phyloP scores from a whole-genome alignment of 768 basidiomycete species.

The Terana coerulea region DNA sequence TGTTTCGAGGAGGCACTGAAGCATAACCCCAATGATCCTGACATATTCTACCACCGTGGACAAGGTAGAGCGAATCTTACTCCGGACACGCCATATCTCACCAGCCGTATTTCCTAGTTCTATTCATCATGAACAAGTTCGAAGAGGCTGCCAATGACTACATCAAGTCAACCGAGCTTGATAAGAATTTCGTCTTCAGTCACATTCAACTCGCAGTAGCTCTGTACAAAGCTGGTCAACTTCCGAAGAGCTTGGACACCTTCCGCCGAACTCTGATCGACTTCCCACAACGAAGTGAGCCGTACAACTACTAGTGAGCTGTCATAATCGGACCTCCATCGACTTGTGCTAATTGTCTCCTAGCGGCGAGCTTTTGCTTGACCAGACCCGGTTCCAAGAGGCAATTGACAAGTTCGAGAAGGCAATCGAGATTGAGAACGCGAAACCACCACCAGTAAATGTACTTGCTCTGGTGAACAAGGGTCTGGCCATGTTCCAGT shows the following conservation, averaged over 20 bases:
- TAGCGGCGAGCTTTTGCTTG: slow-evolving; percentile 92
- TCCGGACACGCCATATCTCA: background rate
- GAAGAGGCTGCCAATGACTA: slow-evolving; percentile 86
- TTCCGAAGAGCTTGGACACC: slow-evolving; percentile 81
- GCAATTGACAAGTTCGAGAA: slow-evolving; percentile 91
- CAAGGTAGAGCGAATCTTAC: slow-evolving; percentile 67
- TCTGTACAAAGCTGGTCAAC: slow-evolving; percentile 84
- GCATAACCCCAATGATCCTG: slow-evolving; percentile 81
- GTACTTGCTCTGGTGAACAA: slow-evolving; percentile 96
- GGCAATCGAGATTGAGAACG: slow-evolving; percentile 84
- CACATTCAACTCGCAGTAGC: slow-evolving; percentile 98
- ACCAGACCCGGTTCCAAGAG: slow-evolving; percentile 85
- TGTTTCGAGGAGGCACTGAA: slow-evolving; percentile 89
- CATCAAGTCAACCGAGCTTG: slow-evolving; percentile 82
- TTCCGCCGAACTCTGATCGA: slow-evolving; percentile 82
- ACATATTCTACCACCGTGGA: slow-evolving; percentile 98
- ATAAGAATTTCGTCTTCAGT: slow-evolving; percentile 88
- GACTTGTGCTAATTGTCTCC: slow-evolving; percentile 1
- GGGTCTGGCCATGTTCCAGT: slow-evolving; percentile 94
- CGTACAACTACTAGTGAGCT: slow-evolving; percentile 90
- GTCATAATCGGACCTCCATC: background rate
- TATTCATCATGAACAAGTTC: slow-evolving; percentile 94
- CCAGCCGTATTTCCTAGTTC: slow-evolving; percentile 43
- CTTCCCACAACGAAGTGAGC: slow-evolving; percentile 87
- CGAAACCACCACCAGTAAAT: slow-evolving; percentile 54